Percentiles rank a stretch among this genome's conserved stretches.
Conservation (phyloP, 768 basidiomycete genomes). For the Dacryopinax spathularia region DNA sequence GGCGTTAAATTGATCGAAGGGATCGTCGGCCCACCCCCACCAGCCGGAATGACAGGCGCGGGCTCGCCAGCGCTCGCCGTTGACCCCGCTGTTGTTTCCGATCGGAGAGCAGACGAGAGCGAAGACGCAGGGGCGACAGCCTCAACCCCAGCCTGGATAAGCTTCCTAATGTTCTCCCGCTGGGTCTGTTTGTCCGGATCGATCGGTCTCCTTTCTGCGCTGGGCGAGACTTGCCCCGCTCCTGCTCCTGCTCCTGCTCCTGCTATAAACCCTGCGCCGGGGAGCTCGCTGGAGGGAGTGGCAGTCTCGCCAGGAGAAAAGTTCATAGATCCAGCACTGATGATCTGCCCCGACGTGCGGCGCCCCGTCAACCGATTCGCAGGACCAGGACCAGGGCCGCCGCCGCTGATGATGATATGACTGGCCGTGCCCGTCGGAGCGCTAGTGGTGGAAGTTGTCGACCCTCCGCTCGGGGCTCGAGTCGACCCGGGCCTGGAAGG, state of each 20-base stretch:
- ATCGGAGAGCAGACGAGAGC: slow-evolving; percentile 3
- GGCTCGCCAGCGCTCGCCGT: too few relatives aligned
- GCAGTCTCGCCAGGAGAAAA: background rate
- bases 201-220: background rate
- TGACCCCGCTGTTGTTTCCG: too few relatives aligned
- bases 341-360: background rate
- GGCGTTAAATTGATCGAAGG: too few relatives aligned
- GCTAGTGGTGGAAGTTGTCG: too few relatives aligned
- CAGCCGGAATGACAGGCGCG: too few relatives aligned
- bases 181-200: background rate
- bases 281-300: background rate
- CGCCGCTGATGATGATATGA: too few relatives aligned
- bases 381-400: background rate
- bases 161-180: background rate
- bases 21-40: too few relatives aligned
- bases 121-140: slow-evolving; percentile 7
- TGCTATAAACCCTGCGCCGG: too few relatives aligned
- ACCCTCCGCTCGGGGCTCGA: background rate
- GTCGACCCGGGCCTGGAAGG: background rate
- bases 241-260: too few relatives aligned
- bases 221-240: background rate
- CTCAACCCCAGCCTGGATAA: slow-evolving; percentile 5
- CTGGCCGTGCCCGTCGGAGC: too few relatives aligned
- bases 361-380: background rate
- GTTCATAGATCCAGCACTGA: background rate